Evolutionary conservation across 2,329 filamentous ascomycete genomes (phyloP).

Genomic region (Aspergillus bombycis): DNA sequence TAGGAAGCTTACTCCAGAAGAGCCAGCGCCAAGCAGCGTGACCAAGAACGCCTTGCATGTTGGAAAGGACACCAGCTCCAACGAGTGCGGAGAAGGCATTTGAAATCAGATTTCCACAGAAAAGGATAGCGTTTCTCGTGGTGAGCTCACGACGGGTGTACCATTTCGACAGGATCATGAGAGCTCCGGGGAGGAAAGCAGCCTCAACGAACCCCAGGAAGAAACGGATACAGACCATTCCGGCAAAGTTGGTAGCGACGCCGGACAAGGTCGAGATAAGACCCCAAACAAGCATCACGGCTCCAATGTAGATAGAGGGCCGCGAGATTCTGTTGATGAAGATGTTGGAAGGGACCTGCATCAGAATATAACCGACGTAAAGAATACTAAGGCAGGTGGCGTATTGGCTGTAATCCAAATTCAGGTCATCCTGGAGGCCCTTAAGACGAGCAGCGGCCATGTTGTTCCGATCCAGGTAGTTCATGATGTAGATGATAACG

Average conservation of each 20-base stretch:
- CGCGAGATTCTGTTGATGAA: constrained; percentile 55
- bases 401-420: constrained; percentile 47
- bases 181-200: constrained; percentile 46
- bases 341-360: constrained; percentile 60
- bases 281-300: constrained; percentile 63
- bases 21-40: constrained; percentile 52
- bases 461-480: constrained; percentile 68
- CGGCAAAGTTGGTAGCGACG: constrained; percentile 52
- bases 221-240: constrained; percentile 50
- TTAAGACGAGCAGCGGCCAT: constrained; percentile 51
- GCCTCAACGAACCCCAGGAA: constrained; percentile 47
- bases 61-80: constrained; percentile 66
- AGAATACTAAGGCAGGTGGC: constrained; percentile 50
- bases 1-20: constrained; percentile 59
- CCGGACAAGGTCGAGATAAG: constrained; percentile 56
- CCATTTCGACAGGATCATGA: constrained; percentile 58
- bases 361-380: constrained; percentile 65
- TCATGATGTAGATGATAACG: constrained; percentile 76
- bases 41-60: constrained; percentile 57
- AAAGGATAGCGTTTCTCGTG: constrained; percentile 51
- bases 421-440: constrained; percentile 53
- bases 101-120: constrained; percentile 68
- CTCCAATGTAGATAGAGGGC: constrained; percentile 55
- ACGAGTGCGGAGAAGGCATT: constrained; percentile 72
- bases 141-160: constrained; percentile 68